Base-by-base conservation (phyloP, 257 asterid species). In the Dorcoceras hygrometricum region DNA sequence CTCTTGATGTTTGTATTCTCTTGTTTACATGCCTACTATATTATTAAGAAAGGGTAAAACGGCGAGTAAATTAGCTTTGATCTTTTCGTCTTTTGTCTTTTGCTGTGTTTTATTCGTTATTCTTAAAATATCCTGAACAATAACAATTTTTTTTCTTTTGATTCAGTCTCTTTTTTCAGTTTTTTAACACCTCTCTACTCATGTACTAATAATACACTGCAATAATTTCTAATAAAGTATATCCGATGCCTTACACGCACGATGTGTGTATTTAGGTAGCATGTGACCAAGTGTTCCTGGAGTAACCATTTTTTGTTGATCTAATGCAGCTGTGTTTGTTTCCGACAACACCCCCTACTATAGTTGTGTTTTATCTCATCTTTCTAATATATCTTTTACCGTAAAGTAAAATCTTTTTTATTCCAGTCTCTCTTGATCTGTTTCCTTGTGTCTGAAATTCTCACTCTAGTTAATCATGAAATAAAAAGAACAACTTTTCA, bases 1-100 rank as follows among this genome's bases (percentile, higher is more conserved):
- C 46, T 62, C 70, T 56, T 58, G 48, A 56, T 36, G 23, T 29
- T 50, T 48, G 50, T 31, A 59, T 63, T 56, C 59, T 46, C 57
- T 57, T 66, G 23, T 20, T 25, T 27, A 16, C 29, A 7, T 26
- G 36, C 64, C 6, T 51, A 8, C 58, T 34, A 10, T 34, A 34
- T 34, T 34, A 34, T 34, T 34, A 34, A 34, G 43, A 34, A 39
- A 39, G 50, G 1, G 50, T 3, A 12, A 10, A 34, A 3, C n/a
- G n/a, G 11, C 0, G 50, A 39, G 2, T 36, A 11, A 1, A 12
- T 5, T 36, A 11, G 18, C 48, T 36, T 36, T 34, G 43, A 9
- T 34, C 43, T 34, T 9, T 34, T 8, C 43, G 9, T 34, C 43
- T 7, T 26, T 32, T 10, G 48, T 36, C 18, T 36, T 3, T 36